These are phyloP conservation scores for Sanghuangporus weigelae DNA, from an alignment of 1,284 basidiomycete species.

Conservation along the genomic window DNA sequence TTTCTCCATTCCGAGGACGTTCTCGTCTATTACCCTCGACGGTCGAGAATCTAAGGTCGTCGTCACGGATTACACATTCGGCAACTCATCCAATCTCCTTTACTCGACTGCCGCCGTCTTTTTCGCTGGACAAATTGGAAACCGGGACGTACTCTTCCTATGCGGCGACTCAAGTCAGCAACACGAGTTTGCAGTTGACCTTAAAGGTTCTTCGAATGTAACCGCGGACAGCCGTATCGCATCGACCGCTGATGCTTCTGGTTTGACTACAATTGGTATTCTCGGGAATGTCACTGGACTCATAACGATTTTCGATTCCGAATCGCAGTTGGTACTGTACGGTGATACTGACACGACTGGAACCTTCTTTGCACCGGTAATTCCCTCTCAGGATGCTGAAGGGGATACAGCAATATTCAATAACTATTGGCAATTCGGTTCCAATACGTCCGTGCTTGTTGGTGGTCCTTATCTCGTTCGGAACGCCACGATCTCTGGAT, in stretches of 20 bases:
- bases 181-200: constrained; percentile 49
- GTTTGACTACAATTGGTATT: constrained; percentile 30
- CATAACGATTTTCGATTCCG: constrained; percentile 59
- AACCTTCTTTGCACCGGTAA: constrained; percentile 49
- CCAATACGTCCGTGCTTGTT: constrained; percentile 47
- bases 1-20: constrained; percentile 49
- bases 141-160: constrained; percentile 63
- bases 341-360: constrained; percentile 58
- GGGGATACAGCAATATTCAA: constrained; percentile 19
- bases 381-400: constrained; percentile 26
- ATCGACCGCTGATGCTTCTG: constrained; percentile 30
- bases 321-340: constrained; percentile 59
- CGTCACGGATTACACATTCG: constrained; percentile 25
- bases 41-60: constrained; percentile 66
- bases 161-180: constrained; percentile 54
- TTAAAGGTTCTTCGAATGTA: constrained; percentile 37
- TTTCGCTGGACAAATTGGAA: constrained; percentile 63
- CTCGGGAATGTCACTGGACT: constrained; percentile 51
- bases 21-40: constrained; percentile 47
- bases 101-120: constrained; percentile 37
- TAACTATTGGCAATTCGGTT: constrained; percentile 46
- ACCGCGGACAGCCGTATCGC: constrained; percentile 58
- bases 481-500: constrained; percentile 35
- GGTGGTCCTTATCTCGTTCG: constrained; percentile 56
- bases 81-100: constrained; percentile 29